A percentile compares a stretch with the other conserved stretches of the same genome.
Conservation (phyloP, 2,329 filamentous ascomycete species). For the Microcyclospora tardicrescens region DNA sequence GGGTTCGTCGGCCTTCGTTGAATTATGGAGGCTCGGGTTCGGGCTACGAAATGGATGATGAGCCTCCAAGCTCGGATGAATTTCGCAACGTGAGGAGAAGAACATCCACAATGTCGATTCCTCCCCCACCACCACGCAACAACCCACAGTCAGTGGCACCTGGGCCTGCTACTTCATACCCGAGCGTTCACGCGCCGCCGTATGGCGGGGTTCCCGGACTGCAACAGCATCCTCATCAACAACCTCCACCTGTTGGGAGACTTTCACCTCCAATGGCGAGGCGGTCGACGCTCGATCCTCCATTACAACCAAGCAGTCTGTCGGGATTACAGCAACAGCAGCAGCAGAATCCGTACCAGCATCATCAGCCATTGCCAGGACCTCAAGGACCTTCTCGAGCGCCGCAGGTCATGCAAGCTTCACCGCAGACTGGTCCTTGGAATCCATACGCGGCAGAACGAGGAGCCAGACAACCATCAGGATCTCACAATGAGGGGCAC, state of each 20-base stretch:
- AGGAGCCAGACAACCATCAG: constrained; percentile 3
- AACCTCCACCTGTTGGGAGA: constrained; percentile 8
- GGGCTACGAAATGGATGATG: constrained; percentile 11
- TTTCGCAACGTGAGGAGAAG: constrained; percentile 16
- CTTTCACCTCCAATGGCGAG: constrained; percentile 10
- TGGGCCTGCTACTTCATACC: constrained; percentile 9
- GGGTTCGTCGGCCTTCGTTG: constrained; percentile 16
- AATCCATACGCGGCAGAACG: constrained; percentile 20
- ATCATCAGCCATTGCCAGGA: background rate
- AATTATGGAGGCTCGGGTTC: constrained; percentile 2
- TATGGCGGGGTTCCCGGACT: background rate
- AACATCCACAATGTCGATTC: constrained; percentile 16
- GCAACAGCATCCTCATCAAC: constrained; percentile 9
- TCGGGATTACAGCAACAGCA: constrained; percentile 2
- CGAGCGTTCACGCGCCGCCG: background rate
- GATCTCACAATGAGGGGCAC: background rate
- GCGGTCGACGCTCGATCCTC: constrained; percentile 4
- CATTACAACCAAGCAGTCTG: constrained; percentile 4
- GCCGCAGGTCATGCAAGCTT: constrained; percentile 20
- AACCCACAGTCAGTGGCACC: constrained; percentile 6
- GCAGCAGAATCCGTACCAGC: constrained; percentile 1
- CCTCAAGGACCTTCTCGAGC: constrained; percentile 1
- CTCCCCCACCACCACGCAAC: constrained; percentile 10
- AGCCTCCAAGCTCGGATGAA: constrained; percentile 16
- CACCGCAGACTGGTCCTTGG: constrained; percentile 21